Conservation (phyloP, 2,329 filamentous ascomycete genomes). For the Chlorencoelia australis region DNA sequence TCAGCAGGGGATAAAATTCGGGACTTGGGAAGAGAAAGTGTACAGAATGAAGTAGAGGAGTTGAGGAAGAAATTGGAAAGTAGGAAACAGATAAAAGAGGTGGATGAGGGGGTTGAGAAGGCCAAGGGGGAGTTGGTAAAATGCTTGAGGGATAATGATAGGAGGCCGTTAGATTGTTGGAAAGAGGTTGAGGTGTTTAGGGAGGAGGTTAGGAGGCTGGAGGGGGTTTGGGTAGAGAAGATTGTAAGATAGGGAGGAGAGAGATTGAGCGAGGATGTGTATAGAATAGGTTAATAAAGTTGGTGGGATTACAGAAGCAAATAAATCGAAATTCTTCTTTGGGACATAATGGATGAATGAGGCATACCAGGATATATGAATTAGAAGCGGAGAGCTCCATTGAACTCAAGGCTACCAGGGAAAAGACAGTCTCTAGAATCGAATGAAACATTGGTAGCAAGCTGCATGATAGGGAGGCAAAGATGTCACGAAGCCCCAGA, state of each 20-base stretch:
- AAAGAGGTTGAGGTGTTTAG: slow-evolving; percentile 86
- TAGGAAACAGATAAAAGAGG: slow-evolving; percentile 54
- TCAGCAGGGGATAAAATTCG: slow-evolving; percentile 26
- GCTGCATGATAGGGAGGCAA: too few relatives aligned
- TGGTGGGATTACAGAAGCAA: too few relatives aligned
- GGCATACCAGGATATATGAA: too few relatives aligned
- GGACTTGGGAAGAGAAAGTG: slow-evolving; percentile 34
- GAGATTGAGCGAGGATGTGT: background rate
- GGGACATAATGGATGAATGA: too few relatives aligned
- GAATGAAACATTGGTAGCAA: too few relatives aligned
- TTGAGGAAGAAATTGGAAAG: slow-evolving; percentile 50
- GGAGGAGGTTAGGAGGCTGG: slow-evolving; percentile 75
- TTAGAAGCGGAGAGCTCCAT: too few relatives aligned
- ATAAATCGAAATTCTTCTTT: too few relatives aligned
- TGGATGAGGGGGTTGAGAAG: slow-evolving; percentile 62
- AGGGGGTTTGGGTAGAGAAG: slow-evolving; percentile 80
- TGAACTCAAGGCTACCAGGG: too few relatives aligned
- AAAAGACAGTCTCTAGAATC: too few relatives aligned
- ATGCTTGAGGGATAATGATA: slow-evolving; percentile 76
- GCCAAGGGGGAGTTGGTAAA: slow-evolving; percentile 67
- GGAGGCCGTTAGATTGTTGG: slow-evolving; percentile 88
- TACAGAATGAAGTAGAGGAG: slow-evolving; percentile 49
- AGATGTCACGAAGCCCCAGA: too few relatives aligned
- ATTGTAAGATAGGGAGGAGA: slow-evolving; percentile 39
- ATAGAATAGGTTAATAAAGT: too few relatives aligned